A percentile compares a stretch with the other conserved stretches of the same genome.
Evolutionary conservation across 139 green algal genomes (phyloP).

Genomic region (Pseudopediastrum boryanum): DNA sequence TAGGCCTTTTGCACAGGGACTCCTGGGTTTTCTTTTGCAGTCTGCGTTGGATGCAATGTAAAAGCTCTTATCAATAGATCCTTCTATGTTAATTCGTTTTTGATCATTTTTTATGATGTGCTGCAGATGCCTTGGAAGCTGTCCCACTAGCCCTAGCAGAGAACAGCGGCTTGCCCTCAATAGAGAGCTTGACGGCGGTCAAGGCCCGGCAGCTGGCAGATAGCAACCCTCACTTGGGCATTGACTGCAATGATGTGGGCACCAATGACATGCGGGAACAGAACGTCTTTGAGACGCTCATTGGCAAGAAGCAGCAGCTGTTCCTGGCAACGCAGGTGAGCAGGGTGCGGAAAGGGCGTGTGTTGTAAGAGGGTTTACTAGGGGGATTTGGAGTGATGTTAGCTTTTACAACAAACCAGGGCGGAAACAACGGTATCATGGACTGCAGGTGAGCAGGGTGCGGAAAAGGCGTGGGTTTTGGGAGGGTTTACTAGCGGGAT

Average conservation of each 20-base stretch:
- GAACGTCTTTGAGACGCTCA: conserved; percentile 98
- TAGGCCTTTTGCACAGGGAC: too few species aligned
- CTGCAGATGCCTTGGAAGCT: conserved; percentile 84
- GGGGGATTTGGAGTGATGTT: not conserved
- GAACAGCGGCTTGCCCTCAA: conserved; percentile 92
- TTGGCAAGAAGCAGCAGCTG: conserved; percentile 99
- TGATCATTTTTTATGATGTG: too few species aligned
- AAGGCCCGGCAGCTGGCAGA: conserved; percentile 85
- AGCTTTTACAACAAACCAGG: too few species aligned
- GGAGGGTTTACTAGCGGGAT: too few species aligned
- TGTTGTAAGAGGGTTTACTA: not conserved
- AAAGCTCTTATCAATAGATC: too few species aligned
- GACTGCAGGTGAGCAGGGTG: too few species aligned
- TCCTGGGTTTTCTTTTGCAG: too few species aligned
- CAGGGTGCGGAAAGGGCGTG: conserved; percentile 37
- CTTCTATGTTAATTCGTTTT: too few species aligned
- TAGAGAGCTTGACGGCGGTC: conserved; percentile 91
- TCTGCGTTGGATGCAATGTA: too few species aligned
- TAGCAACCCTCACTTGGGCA: conserved; percentile 90
- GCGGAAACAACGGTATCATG: too few species aligned
- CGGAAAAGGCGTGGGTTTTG: too few species aligned
- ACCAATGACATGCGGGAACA: conserved; percentile 99
- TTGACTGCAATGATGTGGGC: conserved; percentile 97
- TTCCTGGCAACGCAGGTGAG: conserved; percentile 94
- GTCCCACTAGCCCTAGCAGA: conserved; percentile 95